Evolutionary conservation across 768 basidiomycete species (phyloP).

Genomic region (Chlorophyllum brunneum): DNA sequence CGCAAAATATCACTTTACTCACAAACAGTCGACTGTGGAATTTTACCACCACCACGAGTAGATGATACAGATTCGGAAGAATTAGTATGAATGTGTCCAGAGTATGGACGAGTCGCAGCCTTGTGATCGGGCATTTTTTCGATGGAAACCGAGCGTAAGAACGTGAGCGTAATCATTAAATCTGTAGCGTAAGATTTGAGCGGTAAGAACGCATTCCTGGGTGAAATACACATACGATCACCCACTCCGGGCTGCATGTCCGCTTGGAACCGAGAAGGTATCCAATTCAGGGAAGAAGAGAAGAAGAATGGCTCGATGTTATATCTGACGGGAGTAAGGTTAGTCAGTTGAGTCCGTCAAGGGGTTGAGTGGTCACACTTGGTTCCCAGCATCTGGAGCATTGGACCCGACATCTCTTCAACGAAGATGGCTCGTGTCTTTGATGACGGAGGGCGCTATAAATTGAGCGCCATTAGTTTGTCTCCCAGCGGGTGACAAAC

Average conservation of each 20-base stretch:
- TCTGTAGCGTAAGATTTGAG: constrained; percentile 28
- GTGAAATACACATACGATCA: constrained; percentile 39
- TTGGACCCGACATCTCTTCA: constrained; percentile 43
- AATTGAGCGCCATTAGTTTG: background rate
- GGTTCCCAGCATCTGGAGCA: constrained; percentile 57
- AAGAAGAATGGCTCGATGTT: constrained; percentile 62
- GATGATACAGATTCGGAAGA: constrained; percentile 21
- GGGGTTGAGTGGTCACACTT: constrained; percentile 27
- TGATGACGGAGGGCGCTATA: constrained; percentile 12
- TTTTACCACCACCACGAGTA: background rate
- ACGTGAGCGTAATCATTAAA: constrained; percentile 51
- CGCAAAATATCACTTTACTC: background rate
- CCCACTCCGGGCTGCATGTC: constrained; percentile 31
- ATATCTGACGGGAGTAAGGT: constrained; percentile 29
- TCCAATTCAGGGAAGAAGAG: constrained; percentile 61
- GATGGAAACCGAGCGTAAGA: constrained; percentile 25
- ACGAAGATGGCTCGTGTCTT: constrained; percentile 50
- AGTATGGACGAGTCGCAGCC: constrained; percentile 5
- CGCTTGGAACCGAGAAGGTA: constrained; percentile 61
- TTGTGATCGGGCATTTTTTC: constrained; percentile 17
- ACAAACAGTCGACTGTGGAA: background rate
- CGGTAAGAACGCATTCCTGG: background rate
- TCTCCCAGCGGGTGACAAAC: background rate
- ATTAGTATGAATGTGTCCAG: background rate
- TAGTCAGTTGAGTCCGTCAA: background rate